phyloP scores from a whole-genome alignment of 192 early-diverging fungal genomes.

The Linnemannia schmuckeri region DNA sequence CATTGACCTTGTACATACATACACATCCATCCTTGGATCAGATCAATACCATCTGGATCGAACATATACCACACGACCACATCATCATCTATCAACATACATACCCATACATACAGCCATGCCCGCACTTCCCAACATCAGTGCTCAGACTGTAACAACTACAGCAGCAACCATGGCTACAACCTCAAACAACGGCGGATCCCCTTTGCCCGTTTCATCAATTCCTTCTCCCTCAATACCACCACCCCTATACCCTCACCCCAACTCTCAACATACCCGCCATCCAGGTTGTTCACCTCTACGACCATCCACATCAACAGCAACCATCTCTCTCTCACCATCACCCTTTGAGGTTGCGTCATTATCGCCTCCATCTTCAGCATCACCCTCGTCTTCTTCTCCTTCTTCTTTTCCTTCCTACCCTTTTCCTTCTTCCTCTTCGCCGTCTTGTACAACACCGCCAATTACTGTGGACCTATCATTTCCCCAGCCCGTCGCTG shows the following conservation, averaged over 20 bases:
- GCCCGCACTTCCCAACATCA: background rate
- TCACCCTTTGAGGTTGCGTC: background rate
- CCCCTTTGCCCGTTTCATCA: background rate
- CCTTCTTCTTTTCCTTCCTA: background rate
- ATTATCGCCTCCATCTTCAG: background rate
- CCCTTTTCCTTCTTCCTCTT: background rate
- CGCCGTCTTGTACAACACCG: background rate
- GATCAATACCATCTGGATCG: slow-evolving; percentile 1
- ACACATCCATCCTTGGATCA: background rate
- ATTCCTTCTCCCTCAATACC: background rate
- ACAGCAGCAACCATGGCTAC: background rate
- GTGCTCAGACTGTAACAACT: background rate
- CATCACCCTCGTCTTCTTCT: background rate
- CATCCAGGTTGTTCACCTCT: background rate
- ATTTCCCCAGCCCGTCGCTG: background rate
- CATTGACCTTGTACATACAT: background rate
- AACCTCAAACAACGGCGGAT: slow-evolving; percentile 2
- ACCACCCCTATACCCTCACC: background rate
- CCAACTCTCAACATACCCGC: background rate
- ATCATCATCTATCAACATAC: background rate
- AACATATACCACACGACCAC: slow-evolving; percentile 11
- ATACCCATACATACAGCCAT: background rate
- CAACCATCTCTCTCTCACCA: background rate
- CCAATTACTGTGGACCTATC: background rate
- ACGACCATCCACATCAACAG: background rate